phyloP scores from a whole-genome alignment of 805 yeast genomes.

The Wickerhamiella cacticola region DNA sequence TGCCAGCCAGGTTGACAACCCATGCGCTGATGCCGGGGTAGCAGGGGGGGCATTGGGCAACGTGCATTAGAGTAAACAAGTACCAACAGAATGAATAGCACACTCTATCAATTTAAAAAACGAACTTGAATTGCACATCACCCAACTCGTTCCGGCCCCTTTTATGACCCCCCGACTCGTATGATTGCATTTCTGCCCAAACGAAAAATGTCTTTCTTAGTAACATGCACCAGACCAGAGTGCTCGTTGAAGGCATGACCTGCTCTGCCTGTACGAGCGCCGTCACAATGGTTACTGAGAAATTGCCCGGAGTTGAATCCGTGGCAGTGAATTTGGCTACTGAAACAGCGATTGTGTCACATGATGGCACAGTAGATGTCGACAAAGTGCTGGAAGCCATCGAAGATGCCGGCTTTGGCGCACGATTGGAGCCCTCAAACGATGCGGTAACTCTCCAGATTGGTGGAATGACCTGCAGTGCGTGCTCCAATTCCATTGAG shows the following conservation, averaged over 20 bases:
- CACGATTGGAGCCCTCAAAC: constrained; percentile 23
- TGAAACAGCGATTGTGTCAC: constrained; percentile 53
- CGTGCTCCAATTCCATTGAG: constrained; percentile 42
- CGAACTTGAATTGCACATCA: too few species aligned
- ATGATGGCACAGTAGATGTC: constrained; percentile 28
- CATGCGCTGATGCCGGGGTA: too few species aligned
- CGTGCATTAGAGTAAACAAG: too few species aligned
- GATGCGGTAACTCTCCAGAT: constrained; percentile 28
- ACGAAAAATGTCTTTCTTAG: background rate
- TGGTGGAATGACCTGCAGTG: constrained; percentile 51
- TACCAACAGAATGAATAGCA: too few species aligned
- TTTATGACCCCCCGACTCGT: background rate
- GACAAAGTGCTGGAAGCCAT: constrained; percentile 40
- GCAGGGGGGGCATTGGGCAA: too few species aligned
- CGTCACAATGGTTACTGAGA: constrained; percentile 43
- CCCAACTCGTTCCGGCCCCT: background rate
- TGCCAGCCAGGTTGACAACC: too few species aligned
- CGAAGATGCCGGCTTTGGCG: constrained; percentile 70
- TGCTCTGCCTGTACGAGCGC: constrained; percentile 75
- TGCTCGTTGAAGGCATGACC: constrained; percentile 64
- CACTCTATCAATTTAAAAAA: too few species aligned
- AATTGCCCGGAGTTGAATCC: constrained; percentile 38
- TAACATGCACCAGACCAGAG: constrained; percentile 7
- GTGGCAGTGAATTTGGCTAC: constrained; percentile 64
- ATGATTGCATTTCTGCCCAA: background rate